phyloP scores from a whole-genome alignment of 768 basidiomycete genomes.

The Lactarius trivialis region DNA sequence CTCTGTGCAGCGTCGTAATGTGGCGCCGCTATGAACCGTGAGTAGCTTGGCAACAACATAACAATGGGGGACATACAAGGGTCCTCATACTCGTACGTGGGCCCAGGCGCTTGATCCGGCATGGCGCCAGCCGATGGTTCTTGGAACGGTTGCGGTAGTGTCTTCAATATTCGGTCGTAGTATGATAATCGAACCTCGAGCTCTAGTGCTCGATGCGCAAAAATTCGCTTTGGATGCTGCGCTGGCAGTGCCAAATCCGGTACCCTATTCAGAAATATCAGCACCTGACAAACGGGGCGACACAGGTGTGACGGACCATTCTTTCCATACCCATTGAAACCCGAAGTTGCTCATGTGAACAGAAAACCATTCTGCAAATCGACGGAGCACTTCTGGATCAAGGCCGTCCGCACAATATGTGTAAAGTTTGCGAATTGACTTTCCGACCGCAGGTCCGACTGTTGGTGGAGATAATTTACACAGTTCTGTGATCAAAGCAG shows the following conservation, averaged over 20 bases:
- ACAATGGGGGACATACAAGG: slow-evolving; percentile 42
- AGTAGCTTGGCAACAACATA: not conserved
- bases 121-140: slow-evolving; percentile 55
- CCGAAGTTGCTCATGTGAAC: slow-evolving; percentile 97
- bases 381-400: slow-evolving; percentile 74
- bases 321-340: slow-evolving; percentile 99
- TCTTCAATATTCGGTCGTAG: slow-evolving; percentile 85
- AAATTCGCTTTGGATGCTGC: slow-evolving; percentile 81
- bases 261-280: slow-evolving; percentile 48
- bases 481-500: slow-evolving; percentile 82
- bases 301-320: slow-evolving; percentile 59
- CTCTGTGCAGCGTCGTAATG: slow-evolving; percentile 76
- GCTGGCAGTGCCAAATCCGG: slow-evolving; percentile 68
- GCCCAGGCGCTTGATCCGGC: slow-evolving; percentile 64
- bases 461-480: slow-evolving; percentile 91
- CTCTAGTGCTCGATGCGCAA: slow-evolving; percentile 82
- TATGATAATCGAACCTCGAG: slow-evolving; percentile 89
- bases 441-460: slow-evolving; percentile 93
- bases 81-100: slow-evolving; percentile 79
- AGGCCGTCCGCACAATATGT: slow-evolving; percentile 72
- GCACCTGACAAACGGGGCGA: slow-evolving; percentile 1
- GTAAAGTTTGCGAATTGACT: slow-evolving; percentile 88
- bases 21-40: slow-evolving; percentile 48
- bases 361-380: slow-evolving; percentile 93
- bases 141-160: slow-evolving; percentile 80